Percentiles rank a stretch among this genome's conserved stretches.
Evolutionary conservation across 2,329 filamentous ascomycete genomes (phyloP).

Genomic region (Aspergillus novofumigatus): DNA sequence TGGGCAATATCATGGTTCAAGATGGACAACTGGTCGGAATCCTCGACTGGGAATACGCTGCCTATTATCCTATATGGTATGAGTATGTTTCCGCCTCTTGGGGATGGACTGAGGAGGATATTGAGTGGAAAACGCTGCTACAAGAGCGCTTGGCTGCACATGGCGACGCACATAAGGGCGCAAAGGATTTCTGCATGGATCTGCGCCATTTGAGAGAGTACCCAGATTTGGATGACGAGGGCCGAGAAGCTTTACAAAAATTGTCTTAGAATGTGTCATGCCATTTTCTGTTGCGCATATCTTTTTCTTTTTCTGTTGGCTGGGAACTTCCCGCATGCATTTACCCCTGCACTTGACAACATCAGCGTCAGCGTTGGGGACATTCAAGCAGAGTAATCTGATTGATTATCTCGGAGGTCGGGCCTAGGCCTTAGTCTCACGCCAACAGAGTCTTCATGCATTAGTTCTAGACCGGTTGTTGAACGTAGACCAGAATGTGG

Average conservation of each 20-base stretch:
- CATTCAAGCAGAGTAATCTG: too few species aligned
- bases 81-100: constrained; percentile 32
- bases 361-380: too few species aligned
- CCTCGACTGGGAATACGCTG: constrained; percentile 30
- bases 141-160: constrained; percentile 14
- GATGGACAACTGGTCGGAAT: constrained; percentile 21
- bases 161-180: constrained; percentile 15
- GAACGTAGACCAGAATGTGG: too few species aligned
- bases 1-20: constrained; percentile 25
- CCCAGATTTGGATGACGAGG: constrained; percentile 17
- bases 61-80: constrained; percentile 26
- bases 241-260: constrained; percentile 12
- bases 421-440: not conserved
- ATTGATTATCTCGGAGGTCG: too few species aligned
- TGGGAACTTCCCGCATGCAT: too few species aligned
- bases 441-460: too few species aligned
- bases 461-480: too few species aligned
- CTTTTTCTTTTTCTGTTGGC: too few species aligned
- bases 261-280: not conserved
- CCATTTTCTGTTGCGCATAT: too few species aligned
- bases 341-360: too few species aligned
- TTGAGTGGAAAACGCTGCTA: constrained; percentile 22
- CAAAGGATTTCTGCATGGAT: constrained; percentile 19
- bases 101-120: constrained; percentile 17
- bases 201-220: constrained; percentile 16